Percentiles rank a stretch among this genome's conserved stretches.
Conservation (phyloP, 139 green algal species). For the Desmodesmus armatus region DNA sequence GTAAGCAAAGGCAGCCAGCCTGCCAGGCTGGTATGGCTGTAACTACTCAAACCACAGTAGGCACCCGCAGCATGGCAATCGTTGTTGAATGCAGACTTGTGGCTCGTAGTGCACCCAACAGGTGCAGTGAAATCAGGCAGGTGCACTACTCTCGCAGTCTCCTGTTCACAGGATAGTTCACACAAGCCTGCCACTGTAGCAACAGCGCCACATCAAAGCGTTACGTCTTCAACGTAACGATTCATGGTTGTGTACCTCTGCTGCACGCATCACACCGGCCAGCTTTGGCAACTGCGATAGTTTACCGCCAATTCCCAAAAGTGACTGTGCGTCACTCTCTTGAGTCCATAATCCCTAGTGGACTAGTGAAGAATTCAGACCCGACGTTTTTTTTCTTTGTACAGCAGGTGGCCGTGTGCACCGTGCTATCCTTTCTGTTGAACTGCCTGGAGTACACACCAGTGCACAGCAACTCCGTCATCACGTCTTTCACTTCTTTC, state of each 20-base stretch:
- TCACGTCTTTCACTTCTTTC: background rate
- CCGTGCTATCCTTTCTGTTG: background rate
- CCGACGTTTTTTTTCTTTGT: no score
- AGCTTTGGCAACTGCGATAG: background rate
- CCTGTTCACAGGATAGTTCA: background rate
- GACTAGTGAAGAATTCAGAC: no score
- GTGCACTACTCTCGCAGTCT: background rate
- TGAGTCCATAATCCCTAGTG: no score
- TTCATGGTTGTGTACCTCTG: background rate
- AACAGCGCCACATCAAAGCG: background rate
- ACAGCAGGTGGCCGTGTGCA: background rate
- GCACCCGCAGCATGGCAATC: no score
- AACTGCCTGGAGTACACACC: background rate
- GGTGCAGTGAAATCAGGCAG: no score
- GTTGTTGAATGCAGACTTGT: conserved; percentile 22
- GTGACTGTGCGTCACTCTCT: no score
- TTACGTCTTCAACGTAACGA: background rate
- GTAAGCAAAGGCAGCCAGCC: background rate
- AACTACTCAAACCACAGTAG: conserved; percentile 19
- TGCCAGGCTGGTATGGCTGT: background rate
- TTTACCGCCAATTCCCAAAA: no score
- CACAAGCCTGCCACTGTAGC: background rate
- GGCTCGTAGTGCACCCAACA: no score
- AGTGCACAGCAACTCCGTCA: background rate
- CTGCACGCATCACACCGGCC: background rate